Evolutionary conservation across 108 stramenopile genomes (phyloP), one percentile per base, ranked within the genome.

Genomic region (Stephanodiscus minutulus): DNA sequence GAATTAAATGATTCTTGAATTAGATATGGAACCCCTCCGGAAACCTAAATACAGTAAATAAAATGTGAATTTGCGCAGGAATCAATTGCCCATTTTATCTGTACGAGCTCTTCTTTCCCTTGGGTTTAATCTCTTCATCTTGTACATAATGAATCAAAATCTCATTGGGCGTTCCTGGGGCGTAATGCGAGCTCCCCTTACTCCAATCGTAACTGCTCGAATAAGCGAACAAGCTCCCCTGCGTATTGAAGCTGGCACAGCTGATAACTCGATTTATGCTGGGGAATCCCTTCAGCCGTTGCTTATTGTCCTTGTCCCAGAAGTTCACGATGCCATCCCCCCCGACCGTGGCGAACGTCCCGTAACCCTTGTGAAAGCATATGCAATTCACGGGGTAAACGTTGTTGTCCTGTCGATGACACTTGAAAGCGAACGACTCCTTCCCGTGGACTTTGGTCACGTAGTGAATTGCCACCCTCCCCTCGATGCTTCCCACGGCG

Each of bases 281-380:
- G 11, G 72, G 62, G 64, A 93, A 97, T 18, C 90, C 94, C 80
- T 91, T 95, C 28, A 97, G 85, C 13, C 97, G 84, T 75, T 95
- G 95, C 77, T 96, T 95, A 67, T 88, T 86, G 66, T 91, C 89
- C 72, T 96, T 96, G 81, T 99, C 98, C 98, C 98, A 99, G 82
- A 96, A 95, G 79, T 91, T 96, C 36, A 98, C 96, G 7, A 93
- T 85, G 29, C 95, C 95, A 82, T 97, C 96, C 31, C 81, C 82
- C 20, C 96, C 96, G 7, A 89, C 92, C 13, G 96, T 97, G 6
- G 94, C 90, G 79, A 98, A 94, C 11, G 96, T 96, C 43, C 93
- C 94, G 74, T 83, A 91, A 59, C 74, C 74, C 35, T 79, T 73
- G 76, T 97, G 88, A 85, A 98, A 98, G 43, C 88, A 89, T 71